A percentile compares a stretch with the other conserved stretches of the same genome.
Conservation (phyloP, 257 asterid species). For the Salvia splendens region DNA sequence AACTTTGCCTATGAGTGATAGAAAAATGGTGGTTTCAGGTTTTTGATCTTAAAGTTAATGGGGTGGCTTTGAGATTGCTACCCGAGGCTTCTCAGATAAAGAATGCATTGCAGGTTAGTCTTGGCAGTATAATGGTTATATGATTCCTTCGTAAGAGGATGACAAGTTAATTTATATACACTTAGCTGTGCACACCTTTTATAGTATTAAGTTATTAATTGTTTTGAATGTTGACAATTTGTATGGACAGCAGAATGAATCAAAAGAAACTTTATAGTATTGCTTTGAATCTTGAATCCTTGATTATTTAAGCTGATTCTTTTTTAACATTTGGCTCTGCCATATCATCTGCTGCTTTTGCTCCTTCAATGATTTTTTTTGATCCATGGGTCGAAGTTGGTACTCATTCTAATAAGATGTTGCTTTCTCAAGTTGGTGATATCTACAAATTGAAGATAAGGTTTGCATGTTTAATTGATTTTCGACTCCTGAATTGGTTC, state of each 20-base stretch:
- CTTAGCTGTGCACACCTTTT: background rate
- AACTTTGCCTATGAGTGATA: conserved; percentile 21
- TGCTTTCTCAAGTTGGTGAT: background rate
- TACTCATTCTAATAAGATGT: conserved; percentile 5
- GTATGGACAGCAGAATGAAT: background rate
- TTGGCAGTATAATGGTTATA: background rate
- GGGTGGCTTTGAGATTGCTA: conserved; percentile 84
- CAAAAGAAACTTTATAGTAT: background rate
- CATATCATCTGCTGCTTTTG: background rate
- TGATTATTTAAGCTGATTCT: background rate
- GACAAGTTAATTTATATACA: background rate
- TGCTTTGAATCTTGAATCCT: background rate
- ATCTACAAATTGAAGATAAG: background rate
- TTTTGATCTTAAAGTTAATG: conserved; percentile 82
- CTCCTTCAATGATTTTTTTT: background rate
- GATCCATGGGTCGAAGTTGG: conserved; percentile 3
- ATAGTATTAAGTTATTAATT: background rate
- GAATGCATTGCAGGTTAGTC: conserved; percentile 75
- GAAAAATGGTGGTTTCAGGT: conserved; percentile 55
- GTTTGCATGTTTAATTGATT: background rate
- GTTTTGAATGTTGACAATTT: background rate
- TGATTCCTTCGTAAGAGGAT: background rate
- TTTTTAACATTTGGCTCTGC: conserved; percentile 13
- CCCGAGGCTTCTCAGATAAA: conserved; percentile 88
- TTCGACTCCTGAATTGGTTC: conserved; percentile 2